A percentile compares a stretch with the other conserved stretches of the same genome.
phyloP scores from a whole-genome alignment of 305 asterid genomes.

The Fraxinus angustifolia region DNA sequence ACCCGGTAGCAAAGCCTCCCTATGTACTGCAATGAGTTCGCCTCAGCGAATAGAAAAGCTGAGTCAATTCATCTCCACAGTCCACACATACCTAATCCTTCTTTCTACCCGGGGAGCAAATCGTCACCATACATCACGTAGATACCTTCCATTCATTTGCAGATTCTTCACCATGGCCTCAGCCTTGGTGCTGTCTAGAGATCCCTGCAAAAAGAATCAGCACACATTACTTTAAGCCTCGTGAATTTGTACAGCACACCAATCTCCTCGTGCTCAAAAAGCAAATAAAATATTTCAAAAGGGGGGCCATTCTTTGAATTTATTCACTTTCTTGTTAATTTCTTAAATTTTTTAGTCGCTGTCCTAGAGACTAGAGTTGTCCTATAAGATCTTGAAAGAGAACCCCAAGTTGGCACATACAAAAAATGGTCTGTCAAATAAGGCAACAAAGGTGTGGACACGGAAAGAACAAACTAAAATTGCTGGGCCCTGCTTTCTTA shows the following conservation, averaged over 20 bases:
- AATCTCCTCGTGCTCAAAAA: not conserved
- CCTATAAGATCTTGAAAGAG: not conserved
- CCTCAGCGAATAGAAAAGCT: not conserved
- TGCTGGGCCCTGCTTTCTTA: not conserved
- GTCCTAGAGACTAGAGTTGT: not conserved
- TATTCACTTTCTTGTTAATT: not conserved
- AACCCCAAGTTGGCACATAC: not conserved
- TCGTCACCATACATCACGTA: slow-evolving; percentile 84
- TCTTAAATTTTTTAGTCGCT: not conserved
- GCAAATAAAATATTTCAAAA: not conserved
- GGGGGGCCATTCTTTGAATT: not conserved
- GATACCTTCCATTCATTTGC: slow-evolving; percentile 72
- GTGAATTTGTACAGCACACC: not conserved
- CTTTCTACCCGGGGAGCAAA: not conserved
- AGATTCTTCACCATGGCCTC: slow-evolving; percentile 90
- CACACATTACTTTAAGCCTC: slow-evolving; percentile 7
- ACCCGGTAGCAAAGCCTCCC: slow-evolving; percentile 34
- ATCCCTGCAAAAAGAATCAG: slow-evolving; percentile 55
- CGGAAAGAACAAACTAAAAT: slow-evolving; percentile 6
- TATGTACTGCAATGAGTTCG: not conserved
- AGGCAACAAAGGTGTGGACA: slow-evolving; percentile 7
- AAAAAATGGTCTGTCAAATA: not conserved
- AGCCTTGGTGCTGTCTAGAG: slow-evolving; percentile 67
- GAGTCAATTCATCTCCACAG: not conserved
- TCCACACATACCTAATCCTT: not conserved